These are phyloP conservation scores for Larix kaempferi DNA, from an alignment of 75 land plant species.

Conservation along the genomic window DNA sequence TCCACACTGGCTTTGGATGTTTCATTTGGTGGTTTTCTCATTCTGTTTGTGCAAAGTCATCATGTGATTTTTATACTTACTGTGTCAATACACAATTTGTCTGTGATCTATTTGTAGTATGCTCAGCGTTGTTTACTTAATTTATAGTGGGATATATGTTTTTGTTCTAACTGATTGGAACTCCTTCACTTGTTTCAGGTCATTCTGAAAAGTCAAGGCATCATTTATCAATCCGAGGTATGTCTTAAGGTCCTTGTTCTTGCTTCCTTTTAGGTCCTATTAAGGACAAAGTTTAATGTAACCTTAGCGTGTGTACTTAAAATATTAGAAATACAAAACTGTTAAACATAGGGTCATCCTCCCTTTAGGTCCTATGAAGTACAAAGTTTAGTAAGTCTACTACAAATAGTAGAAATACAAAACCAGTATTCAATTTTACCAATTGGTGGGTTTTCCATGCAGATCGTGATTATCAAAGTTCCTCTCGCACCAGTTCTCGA, in stretches of 20 bases:
- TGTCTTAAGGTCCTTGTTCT: not conserved
- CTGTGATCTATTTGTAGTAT: no score
- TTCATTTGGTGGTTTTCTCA: not conserved
- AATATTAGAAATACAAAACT: no score
- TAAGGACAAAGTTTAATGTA: no score
- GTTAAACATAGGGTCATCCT: no score
- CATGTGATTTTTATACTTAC: not conserved
- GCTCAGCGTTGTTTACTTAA: no score
- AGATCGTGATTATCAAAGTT: slow-evolving; percentile 57
- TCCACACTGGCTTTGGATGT: no score
- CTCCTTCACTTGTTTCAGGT: slow-evolving; percentile 24
- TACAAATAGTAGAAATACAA: no score
- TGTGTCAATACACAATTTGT: not conserved
- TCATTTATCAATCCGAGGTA: slow-evolving; percentile 46
- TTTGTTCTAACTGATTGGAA: not conserved
- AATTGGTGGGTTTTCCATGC: slow-evolving; percentile 4
- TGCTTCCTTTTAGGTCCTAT: no score
- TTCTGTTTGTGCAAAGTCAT: not conserved
- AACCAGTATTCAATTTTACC: no score
- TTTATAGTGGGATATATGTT: not conserved
- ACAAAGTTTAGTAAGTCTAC: no score
- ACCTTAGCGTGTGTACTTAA: no score
- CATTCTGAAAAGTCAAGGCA: slow-evolving; percentile 55
- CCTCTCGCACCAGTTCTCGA: slow-evolving; percentile 20
- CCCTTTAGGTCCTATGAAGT: no score